phyloP scores from a whole-genome alignment of 1,284 basidiomycete genomes.

The Ceratorhiza oryzae-sativae region DNA sequence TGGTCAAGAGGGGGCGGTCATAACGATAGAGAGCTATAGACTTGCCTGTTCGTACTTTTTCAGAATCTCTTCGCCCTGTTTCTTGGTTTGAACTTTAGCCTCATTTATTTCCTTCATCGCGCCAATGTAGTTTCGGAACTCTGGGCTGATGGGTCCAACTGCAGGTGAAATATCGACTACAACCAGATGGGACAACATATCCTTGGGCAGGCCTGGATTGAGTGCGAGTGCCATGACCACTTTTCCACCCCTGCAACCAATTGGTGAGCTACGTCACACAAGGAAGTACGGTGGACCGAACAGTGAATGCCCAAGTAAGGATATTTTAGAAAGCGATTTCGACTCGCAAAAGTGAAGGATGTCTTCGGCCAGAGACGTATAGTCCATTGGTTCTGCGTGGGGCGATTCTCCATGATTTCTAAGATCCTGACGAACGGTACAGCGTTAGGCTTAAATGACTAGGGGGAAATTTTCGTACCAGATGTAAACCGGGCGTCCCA shows the following conservation, averaged over 20 bases:
- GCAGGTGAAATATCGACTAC: constrained; percentile 83
- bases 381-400: constrained; percentile 72
- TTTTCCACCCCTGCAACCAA: constrained; percentile 77
- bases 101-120: constrained; percentile 75
- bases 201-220: constrained; percentile 56
- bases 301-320: constrained; percentile 87
- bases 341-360: constrained; percentile 65
- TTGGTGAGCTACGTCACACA: background rate
- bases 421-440: constrained; percentile 64
- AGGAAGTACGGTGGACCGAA: constrained; percentile 50
- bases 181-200: constrained; percentile 68
- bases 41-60: constrained; percentile 64
- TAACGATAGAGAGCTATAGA: background rate
- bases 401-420: constrained; percentile 85
- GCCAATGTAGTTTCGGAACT: constrained; percentile 70
- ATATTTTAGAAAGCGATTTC: constrained; percentile 64
- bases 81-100: constrained; percentile 61
- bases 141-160: constrained; percentile 65
- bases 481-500: constrained; percentile 69
- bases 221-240: constrained; percentile 83
- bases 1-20: background rate
- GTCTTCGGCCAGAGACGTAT: constrained; percentile 74
- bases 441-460: background rate
- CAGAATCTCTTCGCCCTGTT: constrained; percentile 72
- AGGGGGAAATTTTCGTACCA: constrained; percentile 57